Evolutionary conservation across 441 rosid genomes (phyloP).

Genomic region (Populus tomentosa): DNA sequence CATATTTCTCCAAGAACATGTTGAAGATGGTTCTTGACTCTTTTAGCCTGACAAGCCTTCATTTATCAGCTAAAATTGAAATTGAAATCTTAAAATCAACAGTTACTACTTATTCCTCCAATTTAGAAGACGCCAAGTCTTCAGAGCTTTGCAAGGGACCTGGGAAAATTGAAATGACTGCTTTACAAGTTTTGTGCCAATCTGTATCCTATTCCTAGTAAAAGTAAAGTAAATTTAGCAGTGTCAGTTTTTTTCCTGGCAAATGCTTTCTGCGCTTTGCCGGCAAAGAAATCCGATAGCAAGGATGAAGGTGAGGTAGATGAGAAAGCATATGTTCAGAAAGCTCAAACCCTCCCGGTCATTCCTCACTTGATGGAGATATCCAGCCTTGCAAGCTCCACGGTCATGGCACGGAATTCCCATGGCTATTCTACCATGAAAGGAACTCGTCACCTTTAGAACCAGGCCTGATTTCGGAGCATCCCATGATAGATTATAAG

Average conservation of each 20-base stretch:
- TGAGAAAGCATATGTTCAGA: neutral
- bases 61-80: no score
- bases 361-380: neutral
- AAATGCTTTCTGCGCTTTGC: neutral
- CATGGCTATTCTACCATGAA: neutral
- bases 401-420: neutral
- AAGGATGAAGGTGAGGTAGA: neutral
- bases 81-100: no score
- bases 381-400: neutral
- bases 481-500: neutral
- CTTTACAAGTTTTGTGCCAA: no score
- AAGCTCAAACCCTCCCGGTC: neutral
- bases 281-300: neutral
- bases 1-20: constrained; percentile 1
- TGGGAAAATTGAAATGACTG: no score
- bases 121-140: no score
- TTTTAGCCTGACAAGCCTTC: no score
- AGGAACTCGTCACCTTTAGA: neutral
- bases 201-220: no score
- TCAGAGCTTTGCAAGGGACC: no score
- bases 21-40: neutral
- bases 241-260: no score
- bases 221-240: no score
- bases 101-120: no score
- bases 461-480: neutral